Conservation (phyloP, 2,329 filamentous ascomycete species). For the Pseudodiploospora longispora region DNA sequence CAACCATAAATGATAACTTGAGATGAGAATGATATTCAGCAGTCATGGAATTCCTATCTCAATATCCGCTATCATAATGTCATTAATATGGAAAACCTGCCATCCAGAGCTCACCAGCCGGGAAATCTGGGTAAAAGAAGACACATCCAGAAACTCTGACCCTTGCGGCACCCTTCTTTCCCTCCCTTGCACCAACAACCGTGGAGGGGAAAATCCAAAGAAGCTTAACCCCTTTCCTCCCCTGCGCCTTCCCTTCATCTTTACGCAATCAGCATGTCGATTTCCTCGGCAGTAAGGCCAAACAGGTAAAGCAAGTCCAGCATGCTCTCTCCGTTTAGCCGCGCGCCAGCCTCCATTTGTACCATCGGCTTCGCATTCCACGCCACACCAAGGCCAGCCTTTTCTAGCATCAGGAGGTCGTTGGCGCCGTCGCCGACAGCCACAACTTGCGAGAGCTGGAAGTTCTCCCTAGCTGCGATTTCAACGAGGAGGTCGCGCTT, state of each 20-base stretch:
- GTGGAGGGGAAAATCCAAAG: too few relatives aligned
- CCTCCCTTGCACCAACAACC: background rate
- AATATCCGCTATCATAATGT: background rate
- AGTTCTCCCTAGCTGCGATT: constrained; percentile 60
- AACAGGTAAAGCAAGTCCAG: constrained; percentile 67
- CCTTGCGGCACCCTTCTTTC: too few relatives aligned
- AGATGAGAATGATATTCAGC: too few relatives aligned
- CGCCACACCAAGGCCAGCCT: constrained; percentile 68
- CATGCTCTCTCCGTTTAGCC: constrained; percentile 63
- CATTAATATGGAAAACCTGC: background rate
- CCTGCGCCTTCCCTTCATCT: background rate
- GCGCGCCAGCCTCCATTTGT: constrained; percentile 65
- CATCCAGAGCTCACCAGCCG: background rate
- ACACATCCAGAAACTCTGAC: too few relatives aligned
- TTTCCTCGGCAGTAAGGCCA: constrained; percentile 60
- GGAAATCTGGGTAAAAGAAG: background rate
- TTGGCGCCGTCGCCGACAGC: constrained; percentile 79
- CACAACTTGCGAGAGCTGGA: constrained; percentile 58
- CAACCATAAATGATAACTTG: too few relatives aligned
- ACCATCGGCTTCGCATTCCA: constrained; percentile 81
- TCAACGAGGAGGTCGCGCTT: constrained; percentile 65
- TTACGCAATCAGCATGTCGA: constrained; percentile 16
- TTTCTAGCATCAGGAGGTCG: constrained; percentile 70
- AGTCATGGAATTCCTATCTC: too few relatives aligned
- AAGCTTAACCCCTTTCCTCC: background rate